phyloP scores from a whole-genome alignment of 768 basidiomycete species.

The Candolleomyces aberdarensis region DNA sequence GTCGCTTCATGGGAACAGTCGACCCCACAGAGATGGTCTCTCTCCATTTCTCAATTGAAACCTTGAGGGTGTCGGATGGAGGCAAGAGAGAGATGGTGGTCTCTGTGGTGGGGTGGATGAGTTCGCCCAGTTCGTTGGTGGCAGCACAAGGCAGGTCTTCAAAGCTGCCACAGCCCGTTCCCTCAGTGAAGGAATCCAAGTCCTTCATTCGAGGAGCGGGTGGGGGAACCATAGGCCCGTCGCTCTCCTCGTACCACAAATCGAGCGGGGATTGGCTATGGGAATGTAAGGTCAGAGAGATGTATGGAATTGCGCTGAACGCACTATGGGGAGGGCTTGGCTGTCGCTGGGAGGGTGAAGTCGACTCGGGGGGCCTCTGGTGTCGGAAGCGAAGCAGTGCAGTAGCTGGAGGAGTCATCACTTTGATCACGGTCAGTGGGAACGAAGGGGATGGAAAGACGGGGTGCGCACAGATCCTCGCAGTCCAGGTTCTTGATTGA shows the following conservation, averaged over 20 bases:
- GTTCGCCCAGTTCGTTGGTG: conserved; percentile 32
- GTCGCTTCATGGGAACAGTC: conserved; percentile 30
- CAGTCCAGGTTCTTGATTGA: conserved; percentile 11
- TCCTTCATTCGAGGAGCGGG: conserved; percentile 53
- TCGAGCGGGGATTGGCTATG: conserved; percentile 3
- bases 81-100: conserved; percentile 21
- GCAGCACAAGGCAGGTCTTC: conserved; percentile 39
- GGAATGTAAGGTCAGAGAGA: conserved; percentile 6
- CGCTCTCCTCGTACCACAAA: conserved; percentile 13
- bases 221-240: conserved; percentile 28
- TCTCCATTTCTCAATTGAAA: conserved; percentile 37
- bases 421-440: conserved; percentile 11
- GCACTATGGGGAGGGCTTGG: conserved; percentile 12
- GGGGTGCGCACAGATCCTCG: conserved; percentile 4
- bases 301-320: conserved; percentile 8
- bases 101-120: conserved; percentile 26
- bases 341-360: conserved; percentile 9
- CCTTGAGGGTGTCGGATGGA: conserved; percentile 20
- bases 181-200: conserved; percentile 59
- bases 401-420: conserved; percentile 30
- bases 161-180: conserved; percentile 51
- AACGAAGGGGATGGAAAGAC: background rate
- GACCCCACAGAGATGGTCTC: conserved; percentile 32
- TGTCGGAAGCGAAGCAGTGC: conserved; percentile 31
- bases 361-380: conserved; percentile 17